Conservation (phyloP, 148 eudicot genomes). For the Persicaria tinctoria region DNA sequence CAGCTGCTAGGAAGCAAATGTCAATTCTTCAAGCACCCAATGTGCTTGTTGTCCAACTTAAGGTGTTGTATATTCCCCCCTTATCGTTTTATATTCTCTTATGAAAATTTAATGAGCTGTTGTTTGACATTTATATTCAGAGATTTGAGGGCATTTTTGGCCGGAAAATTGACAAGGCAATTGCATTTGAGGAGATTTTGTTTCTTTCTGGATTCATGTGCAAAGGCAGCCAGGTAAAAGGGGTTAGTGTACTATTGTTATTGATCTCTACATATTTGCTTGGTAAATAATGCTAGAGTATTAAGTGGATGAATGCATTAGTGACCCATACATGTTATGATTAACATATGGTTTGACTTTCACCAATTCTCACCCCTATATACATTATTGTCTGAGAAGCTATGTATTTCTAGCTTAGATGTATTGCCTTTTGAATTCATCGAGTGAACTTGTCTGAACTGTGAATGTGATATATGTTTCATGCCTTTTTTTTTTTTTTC, state of each 20-base stretch:
- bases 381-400: conserved; percentile 1
- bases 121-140: conserved; percentile 23
- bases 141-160: conserved; percentile 95
- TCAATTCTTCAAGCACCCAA: conserved; percentile 89
- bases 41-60: conserved; percentile 89
- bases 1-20: conserved; percentile 91
- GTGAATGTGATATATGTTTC: neutral
- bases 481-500: neutral
- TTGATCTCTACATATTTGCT: neutral
- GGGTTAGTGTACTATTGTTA: neutral
- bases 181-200: conserved; percentile 77
- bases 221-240: conserved; percentile 75
- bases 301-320: neutral
- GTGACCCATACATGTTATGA: neutral
- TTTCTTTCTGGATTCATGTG: conserved; percentile 93
- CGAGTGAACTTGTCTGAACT: neutral
- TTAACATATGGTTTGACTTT: neutral
- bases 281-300: neutral
- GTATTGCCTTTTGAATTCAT: neutral
- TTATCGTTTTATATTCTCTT: neutral
- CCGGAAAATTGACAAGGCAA: conserved; percentile 75
- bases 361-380: neutral
- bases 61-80: conserved; percentile 36
- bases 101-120: conserved; percentile 16
- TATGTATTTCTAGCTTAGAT: neutral